Conservation (phyloP, 192 early-diverging fungal genomes). For the Coemansia umbellata region DNA sequence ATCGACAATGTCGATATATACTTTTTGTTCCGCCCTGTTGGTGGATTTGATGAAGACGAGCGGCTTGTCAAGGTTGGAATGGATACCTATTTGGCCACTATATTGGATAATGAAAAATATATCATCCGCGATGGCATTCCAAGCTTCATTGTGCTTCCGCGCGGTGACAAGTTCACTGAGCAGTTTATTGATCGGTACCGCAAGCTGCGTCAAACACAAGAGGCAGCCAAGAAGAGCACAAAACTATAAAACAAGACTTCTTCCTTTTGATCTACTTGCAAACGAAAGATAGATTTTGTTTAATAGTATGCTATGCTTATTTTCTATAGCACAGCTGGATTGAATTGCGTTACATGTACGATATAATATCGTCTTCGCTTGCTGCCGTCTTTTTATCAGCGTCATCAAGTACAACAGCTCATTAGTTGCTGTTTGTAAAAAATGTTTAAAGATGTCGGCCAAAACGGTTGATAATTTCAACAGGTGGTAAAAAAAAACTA, state of each 20-base stretch:
- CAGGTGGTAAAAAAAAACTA: too few species aligned
- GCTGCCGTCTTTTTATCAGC: too few species aligned
- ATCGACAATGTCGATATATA: slow-evolving; percentile 72
- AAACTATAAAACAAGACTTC: too few species aligned
- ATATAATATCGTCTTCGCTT: too few species aligned
- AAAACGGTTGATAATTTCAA: too few species aligned
- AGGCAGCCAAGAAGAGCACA: slow-evolving; percentile 10
- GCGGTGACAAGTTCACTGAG: slow-evolving; percentile 56
- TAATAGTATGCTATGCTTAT: too few species aligned
- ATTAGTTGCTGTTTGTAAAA: too few species aligned
- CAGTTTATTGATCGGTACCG: slow-evolving; percentile 63
- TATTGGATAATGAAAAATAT: slow-evolving; percentile 63
- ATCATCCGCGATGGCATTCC: slow-evolving; percentile 79
- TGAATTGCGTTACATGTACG: too few species aligned
- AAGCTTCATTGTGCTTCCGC: slow-evolving; percentile 83
- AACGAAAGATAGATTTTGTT: background rate
- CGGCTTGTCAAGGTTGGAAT: slow-evolving; percentile 64
- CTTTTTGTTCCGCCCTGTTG: slow-evolving; percentile 62
- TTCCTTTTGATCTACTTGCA: too few species aligned
- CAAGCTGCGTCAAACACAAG: slow-evolving; percentile 37
- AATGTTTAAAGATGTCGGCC: too few species aligned
- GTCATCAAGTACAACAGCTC: too few species aligned
- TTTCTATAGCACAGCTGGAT: too few species aligned
- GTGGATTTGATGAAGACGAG: slow-evolving; percentile 51
- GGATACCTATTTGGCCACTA: slow-evolving; percentile 59